Evolutionary conservation across 306 rosid genomes (phyloP), one percentile per base, ranked within the genome.

Genomic region (Medicago lupulina): DNA sequence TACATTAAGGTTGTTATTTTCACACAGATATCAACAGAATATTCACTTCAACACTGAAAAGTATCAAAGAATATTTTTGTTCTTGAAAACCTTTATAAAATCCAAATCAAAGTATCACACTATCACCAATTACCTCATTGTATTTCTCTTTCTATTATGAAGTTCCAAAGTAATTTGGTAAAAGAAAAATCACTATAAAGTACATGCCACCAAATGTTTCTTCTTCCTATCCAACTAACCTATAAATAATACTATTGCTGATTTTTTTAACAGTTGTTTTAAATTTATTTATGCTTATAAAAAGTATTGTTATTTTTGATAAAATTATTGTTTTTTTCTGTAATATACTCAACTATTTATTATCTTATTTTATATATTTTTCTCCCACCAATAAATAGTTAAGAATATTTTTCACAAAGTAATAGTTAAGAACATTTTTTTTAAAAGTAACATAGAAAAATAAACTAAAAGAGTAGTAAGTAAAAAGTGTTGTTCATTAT

Each of bases 61-160:
- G 3, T 6, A 49, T 49, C 6, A 9, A 54, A 54, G 60, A 54
- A 54, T 61, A 61, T 31, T 31, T 10, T 62, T 62, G 6, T 9
- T 61, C 44, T 63, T 63, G 7, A 38, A 63, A 63, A 36, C 69
- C 28, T 16, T 63, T 63, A n/a, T 38, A 64, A 19, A 51, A 36
- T 38, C 25, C 46, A 61, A 61, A 31, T 7, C 11, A 28, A 2
- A 13, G 41, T 6, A 25, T 25, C 65, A 59, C 39, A 13, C 12
- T 7, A 25, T 59, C 40, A 59, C 65, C 40, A 25, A 54, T 53
- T 16, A 53, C 59, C 23, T 59, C 39, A 23, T 59, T 55, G 62
- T 55, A 19, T 19, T 55, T 55, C 62, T 19, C 15, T 55, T 21
- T 58, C 3, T 21, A 38, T 13, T 53, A 4, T 7, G 2, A 53